A percentile compares a stretch with the other conserved stretches of the same genome.
phyloP scores from a whole-genome alignment of 106 monocot species.

The Alisma plantagoaquatica region DNA sequence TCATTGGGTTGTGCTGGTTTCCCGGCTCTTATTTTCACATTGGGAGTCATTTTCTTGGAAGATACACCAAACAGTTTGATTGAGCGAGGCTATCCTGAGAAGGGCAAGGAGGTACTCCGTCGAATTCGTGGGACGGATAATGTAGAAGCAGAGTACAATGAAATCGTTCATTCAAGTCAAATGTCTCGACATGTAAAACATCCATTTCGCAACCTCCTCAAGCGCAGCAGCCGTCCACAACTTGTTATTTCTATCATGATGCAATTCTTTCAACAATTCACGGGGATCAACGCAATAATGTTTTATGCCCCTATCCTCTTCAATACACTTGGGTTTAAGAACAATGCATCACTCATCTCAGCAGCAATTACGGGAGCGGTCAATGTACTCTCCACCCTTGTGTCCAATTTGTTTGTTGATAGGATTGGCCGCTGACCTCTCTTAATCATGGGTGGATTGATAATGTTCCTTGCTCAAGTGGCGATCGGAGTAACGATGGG shows the following conservation, averaged over 20 bases:
- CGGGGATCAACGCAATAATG: conserved; percentile 19
- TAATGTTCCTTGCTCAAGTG: too few species aligned
- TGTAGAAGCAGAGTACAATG: conserved; percentile 12
- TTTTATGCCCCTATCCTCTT: conserved; percentile 17
- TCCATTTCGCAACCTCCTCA: conserved; percentile 16
- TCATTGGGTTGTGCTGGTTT: conserved; percentile 43
- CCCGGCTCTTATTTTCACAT: conserved; percentile 24
- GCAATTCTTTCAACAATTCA: conserved; percentile 18
- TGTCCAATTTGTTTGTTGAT: conserved; percentile 10
- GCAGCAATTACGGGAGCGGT: conserved; percentile 5
- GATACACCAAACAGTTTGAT: conserved; percentile 16
- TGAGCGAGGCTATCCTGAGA: too few species aligned
- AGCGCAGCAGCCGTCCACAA: conserved; percentile 14
- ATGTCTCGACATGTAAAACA: conserved; percentile 4
- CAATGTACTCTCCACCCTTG: conserved; percentile 11
- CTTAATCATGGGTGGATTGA: too few species aligned
- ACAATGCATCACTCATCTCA: conserved; percentile 8
- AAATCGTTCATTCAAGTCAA: conserved; percentile 9
- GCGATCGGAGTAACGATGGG: too few species aligned
- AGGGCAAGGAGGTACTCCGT: conserved; percentile 1
- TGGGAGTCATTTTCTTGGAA: conserved; percentile 5
- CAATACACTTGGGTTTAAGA: conserved; percentile 11
- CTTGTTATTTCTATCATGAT: conserved; percentile 14
- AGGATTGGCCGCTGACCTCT: conserved; percentile 7
- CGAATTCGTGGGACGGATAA: conserved; percentile 6